phyloP scores from a whole-genome alignment of 257 asterid species.

The Euphrasia confusa region DNA sequence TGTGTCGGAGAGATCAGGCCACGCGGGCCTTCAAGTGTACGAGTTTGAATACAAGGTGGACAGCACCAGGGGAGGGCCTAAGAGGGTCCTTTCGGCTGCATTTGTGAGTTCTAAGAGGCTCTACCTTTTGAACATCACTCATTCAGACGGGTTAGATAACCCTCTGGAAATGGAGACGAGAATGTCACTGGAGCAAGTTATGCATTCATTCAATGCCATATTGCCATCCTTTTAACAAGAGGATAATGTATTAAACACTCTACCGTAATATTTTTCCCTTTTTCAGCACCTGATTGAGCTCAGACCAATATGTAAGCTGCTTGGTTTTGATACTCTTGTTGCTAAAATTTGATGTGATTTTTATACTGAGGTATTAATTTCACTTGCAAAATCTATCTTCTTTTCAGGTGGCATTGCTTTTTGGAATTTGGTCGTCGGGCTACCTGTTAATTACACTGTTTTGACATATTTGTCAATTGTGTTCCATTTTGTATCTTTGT shows the following conservation, averaged over 20 bases:
- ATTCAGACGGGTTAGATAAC: constrained; percentile 57
- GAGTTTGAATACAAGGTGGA: constrained; percentile 90
- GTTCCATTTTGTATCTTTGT: background rate
- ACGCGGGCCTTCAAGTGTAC: constrained; percentile 64
- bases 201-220: constrained; percentile 73
- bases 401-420: constrained; percentile 26
- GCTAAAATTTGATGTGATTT: background rate
- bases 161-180: constrained; percentile 54
- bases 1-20: constrained; percentile 61
- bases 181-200: constrained; percentile 56
- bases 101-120: constrained; percentile 76
- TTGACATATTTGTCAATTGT: background rate
- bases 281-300: constrained; percentile 19
- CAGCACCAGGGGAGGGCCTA: constrained; percentile 86
- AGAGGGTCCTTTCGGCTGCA: constrained; percentile 88
- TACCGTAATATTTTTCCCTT: background rate
- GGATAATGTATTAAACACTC: background rate
- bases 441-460: background rate
- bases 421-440: too few relatives aligned
- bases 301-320: constrained; percentile 3
- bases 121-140: constrained; percentile 66
- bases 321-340: constrained; percentile 5
- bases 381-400: constrained; percentile 5
- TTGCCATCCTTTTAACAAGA: constrained; percentile 37
- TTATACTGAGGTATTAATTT: background rate